Percentiles rank a stretch among this genome's conserved stretches.
Evolutionary conservation across 495 filamentous ascomycete species (phyloP).

Genomic region (Hyaloscypha finlandica): DNA sequence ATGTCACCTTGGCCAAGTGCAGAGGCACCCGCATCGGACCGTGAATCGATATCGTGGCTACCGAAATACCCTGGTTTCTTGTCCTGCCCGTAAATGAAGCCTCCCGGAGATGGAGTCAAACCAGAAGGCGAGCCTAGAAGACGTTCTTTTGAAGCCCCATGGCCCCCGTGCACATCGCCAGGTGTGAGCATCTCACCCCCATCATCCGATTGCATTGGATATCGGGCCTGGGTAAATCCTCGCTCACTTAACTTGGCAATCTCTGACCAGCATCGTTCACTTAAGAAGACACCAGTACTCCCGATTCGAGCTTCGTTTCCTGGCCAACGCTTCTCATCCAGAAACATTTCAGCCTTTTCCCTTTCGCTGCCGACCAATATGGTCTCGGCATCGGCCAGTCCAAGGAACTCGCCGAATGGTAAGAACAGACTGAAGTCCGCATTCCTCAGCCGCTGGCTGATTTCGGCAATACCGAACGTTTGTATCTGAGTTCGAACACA

Average conservation of each 20-base stretch:
- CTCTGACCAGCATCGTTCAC: conserved; percentile 92
- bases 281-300: conserved; percentile 91
- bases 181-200: conserved; percentile 46
- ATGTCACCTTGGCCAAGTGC: conserved; percentile 91
- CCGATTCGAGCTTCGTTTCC: conserved; percentile 88
- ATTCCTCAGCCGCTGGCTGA: conserved; percentile 87
- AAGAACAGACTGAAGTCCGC: conserved; percentile 96
- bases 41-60: conserved; percentile 76
- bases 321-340: conserved; percentile 90
- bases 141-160: conserved; percentile 70
- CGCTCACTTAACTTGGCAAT: conserved; percentile 75
- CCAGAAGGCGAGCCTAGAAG: conserved; percentile 56
- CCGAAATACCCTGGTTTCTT: conserved; percentile 79
- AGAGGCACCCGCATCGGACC: conserved; percentile 87
- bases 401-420: conserved; percentile 93
- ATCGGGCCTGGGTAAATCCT: conserved; percentile 51
- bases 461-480: conserved; percentile 94
- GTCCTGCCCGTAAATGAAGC: conserved; percentile 66
- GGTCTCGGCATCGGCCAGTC: conserved; percentile 78
- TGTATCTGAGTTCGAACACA: conserved; percentile 94
- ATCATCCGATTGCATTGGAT: conserved; percentile 45
- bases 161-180: conserved; percentile 47
- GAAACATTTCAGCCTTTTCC: conserved; percentile 86
- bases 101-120: conserved; percentile 57
- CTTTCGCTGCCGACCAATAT: conserved; percentile 87